phyloP scores from a whole-genome alignment of 441 rosid species.

The Bocquillonia castaneifolia region DNA sequence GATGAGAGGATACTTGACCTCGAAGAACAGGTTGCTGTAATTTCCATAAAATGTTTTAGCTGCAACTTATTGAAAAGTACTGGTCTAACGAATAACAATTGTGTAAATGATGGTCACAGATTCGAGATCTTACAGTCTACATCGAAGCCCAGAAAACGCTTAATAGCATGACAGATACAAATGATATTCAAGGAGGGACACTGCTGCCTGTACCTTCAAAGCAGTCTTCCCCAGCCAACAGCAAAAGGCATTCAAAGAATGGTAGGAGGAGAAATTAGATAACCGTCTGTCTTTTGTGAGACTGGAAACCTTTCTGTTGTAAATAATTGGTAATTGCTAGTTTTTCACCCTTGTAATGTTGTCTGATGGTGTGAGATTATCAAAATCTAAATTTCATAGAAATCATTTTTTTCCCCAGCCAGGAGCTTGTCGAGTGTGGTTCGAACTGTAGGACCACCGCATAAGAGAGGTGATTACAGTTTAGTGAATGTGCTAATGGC shows the following conservation, averaged over 20 bases:
- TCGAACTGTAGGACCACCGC: too few species aligned
- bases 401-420: too few species aligned
- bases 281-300: too few species aligned
- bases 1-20: conserved; percentile 64
- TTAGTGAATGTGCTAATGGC: too few species aligned
- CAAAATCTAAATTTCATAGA: too few species aligned
- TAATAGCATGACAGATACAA: conserved; percentile 43
- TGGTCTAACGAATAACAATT: conserved; percentile 10
- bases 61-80: conserved; percentile 10
- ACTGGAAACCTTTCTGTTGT: neutral
- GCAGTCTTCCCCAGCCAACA: conserved; percentile 41
- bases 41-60: neutral
- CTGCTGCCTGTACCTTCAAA: conserved; percentile 57
- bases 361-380: too few species aligned
- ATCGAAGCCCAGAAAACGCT: conserved; percentile 75
- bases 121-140: conserved; percentile 71
- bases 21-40: conserved; percentile 68
- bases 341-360: neutral
- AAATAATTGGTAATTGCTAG: neutral
- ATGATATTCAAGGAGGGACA: conserved; percentile 59
- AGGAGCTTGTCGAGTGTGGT: too few species aligned
- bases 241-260: conserved; percentile 41
- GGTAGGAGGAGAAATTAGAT: conserved; percentile 46
- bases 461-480: too few species aligned
- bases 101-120: conserved; percentile 34